Conservation (phyloP, 2,329 filamentous ascomycete species). For the Penicillium sp. region DNA sequence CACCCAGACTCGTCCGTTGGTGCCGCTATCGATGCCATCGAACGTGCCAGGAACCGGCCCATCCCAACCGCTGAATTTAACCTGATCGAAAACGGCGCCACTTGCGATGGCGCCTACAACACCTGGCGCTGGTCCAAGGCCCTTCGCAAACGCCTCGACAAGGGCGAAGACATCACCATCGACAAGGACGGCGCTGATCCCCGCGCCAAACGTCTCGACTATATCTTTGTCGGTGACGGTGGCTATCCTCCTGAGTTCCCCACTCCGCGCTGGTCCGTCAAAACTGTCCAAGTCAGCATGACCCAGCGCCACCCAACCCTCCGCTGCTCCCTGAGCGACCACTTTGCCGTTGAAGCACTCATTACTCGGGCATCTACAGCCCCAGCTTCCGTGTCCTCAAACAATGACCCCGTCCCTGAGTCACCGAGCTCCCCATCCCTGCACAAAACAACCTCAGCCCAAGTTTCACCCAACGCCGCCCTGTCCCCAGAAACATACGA, state of each 20-base stretch:
- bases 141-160: constrained; percentile 65
- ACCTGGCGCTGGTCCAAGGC: constrained; percentile 87
- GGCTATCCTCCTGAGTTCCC: constrained; percentile 32
- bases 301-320: constrained; percentile 75
- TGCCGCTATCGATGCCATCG: constrained; percentile 64
- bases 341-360: constrained; percentile 86
- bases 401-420: constrained; percentile 1
- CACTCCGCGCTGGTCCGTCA: constrained; percentile 63
- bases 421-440: constrained; percentile 11
- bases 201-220: constrained; percentile 84
- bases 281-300: constrained; percentile 72
- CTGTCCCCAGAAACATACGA: constrained; percentile 60
- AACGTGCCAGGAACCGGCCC: constrained; percentile 63
- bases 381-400: constrained; percentile 1
- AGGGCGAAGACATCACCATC: constrained; percentile 63
- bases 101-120: constrained; percentile 81
- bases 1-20: constrained; percentile 83
- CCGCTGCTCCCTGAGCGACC: constrained; percentile 85
- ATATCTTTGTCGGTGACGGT: constrained; percentile 76
- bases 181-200: constrained; percentile 67
- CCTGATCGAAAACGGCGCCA: constrained; percentile 75
- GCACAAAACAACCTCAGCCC: constrained; percentile 16
- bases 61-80: constrained; percentile 78
- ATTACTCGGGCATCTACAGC: constrained; percentile 50
- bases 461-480: constrained; percentile 24